These are phyloP conservation scores for Phaffomyces antillensis DNA, from an alignment of 805 yeast genomes.

Conservation along the genomic window DNA sequence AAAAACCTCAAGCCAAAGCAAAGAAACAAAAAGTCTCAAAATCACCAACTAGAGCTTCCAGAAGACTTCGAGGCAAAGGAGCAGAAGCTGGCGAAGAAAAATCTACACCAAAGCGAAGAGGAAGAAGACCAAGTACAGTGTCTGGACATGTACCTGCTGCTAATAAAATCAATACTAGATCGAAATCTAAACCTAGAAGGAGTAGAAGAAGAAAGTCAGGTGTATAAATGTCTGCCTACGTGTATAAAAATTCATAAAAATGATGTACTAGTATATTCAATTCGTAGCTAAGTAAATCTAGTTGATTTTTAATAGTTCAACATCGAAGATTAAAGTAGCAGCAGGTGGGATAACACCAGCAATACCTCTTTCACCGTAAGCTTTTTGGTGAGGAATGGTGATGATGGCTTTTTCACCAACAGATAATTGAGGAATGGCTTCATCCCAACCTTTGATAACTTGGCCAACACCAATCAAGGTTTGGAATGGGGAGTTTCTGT, in stretches of 20 bases:
- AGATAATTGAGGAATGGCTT: conserved; percentile 85
- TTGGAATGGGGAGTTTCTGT: conserved; percentile 93
- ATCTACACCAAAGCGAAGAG: not conserved
- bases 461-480: conserved; percentile 92
- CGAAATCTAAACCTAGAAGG: conserved; percentile 11
- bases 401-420: conserved; percentile 90
- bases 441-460: conserved; percentile 96
- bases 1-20: not conserved
- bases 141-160: not conserved
- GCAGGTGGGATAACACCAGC: conserved; percentile 96
- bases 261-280: too few relatives aligned
- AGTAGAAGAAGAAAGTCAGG: conserved; percentile 10
- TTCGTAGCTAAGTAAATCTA: conserved; percentile 10
- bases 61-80: conserved; percentile 7
- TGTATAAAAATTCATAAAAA: too few relatives aligned
- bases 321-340: conserved; percentile 85
- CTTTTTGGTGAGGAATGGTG: conserved; percentile 89
- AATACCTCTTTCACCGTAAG: conserved; percentile 91
- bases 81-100: conserved; percentile 11
- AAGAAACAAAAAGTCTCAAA: not conserved
- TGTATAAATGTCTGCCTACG: not conserved
- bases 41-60: not conserved
- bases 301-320: conserved; percentile 52
- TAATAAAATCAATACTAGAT: conserved; percentile 5
- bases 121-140: conserved; percentile 2